A percentile compares a stretch with the other conserved stretches of the same genome.
These are phyloP conservation scores for Aspergillus persii DNA, from an alignment of 2,329 filamentous ascomycete species.

Conservation along the genomic window DNA sequence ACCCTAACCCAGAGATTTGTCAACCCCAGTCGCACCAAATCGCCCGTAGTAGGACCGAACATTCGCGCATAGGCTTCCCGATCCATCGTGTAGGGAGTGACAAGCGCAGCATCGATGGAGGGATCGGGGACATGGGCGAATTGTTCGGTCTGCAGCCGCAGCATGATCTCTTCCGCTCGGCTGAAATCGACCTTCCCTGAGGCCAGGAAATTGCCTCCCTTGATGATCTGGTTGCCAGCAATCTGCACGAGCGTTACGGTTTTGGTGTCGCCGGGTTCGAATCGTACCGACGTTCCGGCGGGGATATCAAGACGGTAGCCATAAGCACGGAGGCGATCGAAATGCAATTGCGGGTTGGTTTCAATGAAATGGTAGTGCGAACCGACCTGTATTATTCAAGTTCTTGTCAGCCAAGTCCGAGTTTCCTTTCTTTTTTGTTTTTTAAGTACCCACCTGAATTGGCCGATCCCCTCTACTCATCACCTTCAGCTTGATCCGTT, in stretches of 20 bases:
- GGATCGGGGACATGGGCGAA: constrained; percentile 77
- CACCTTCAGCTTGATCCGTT: constrained; percentile 70
- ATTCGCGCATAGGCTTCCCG: constrained; percentile 77
- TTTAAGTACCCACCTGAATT: constrained; percentile 63
- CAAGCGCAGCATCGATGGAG: constrained; percentile 51
- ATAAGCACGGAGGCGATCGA: constrained; percentile 79
- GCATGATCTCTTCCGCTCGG: constrained; percentile 64
- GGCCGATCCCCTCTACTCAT: constrained; percentile 86
- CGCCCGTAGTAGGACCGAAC: constrained; percentile 90
- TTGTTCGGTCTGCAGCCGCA: constrained; percentile 65
- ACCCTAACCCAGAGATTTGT: constrained; percentile 90
- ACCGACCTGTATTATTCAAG: constrained; percentile 56
- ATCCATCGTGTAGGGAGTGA: constrained; percentile 69
- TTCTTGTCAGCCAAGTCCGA: neutral
- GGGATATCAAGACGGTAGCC: constrained; percentile 86
- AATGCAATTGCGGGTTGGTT: constrained; percentile 84
- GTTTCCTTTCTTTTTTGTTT: neutral
- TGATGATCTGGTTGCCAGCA: constrained; percentile 73
- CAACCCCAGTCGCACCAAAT: constrained; percentile 74
- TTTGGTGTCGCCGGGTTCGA: constrained; percentile 90
- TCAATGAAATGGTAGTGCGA: constrained; percentile 97
- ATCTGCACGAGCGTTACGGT: constrained; percentile 90
- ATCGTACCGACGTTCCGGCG: constrained; percentile 86
- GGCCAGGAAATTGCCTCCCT: constrained; percentile 79
- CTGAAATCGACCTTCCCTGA: constrained; percentile 66